Evolutionary conservation across 768 basidiomycete genomes (phyloP), one percentile per base, ranked within the genome.

Genomic region (Cystofilobasidium capitatum): DNA sequence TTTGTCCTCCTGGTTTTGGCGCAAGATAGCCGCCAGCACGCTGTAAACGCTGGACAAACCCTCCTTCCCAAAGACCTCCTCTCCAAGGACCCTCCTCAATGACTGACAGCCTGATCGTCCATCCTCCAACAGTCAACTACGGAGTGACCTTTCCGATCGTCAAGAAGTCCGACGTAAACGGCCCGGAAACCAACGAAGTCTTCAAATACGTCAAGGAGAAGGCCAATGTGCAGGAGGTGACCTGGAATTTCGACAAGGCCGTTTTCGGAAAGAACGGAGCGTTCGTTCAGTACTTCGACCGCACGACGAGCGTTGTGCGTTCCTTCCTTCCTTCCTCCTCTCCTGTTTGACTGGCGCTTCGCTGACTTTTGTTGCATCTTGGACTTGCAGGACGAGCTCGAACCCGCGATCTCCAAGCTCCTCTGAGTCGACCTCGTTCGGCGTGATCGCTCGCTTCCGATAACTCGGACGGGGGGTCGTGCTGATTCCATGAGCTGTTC

Each of bases 91-190:
- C n/a, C n/a, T n/a, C n/a, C n/a, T n/a, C n/a, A n/a, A n/a, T n/a
- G n/a, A n/a, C n/a, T n/a, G n/a, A n/a, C n/a, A n/a, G n/a, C n/a
- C n/a, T n/a, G n/a, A n/a, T n/a, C 71, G 75, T 75, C 66, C 73
- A 76, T 62, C 57, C 73, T n/a, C n/a, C n/a, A n/a, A n/a, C n/a
- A n/a, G n/a, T n/a, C 58, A 78, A 77, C 70, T 78, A 77, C 61
- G 76, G 76, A 33, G 77, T 78, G 22, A 75, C 75, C 20, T 78
- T 78, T 72, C 75, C 75, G 31, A 72, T 78, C 64, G 75, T 73
- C 37, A n/a, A n/a, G 22, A 68, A 68, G 66, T 24, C 66, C 31
- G 77, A 78, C 65, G 77, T 78, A n/a, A 78, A 78, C 62, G 77
- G 77, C 4, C 65, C 73, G 1, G 74, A 74, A 20, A 73, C 77